Base-by-base conservation (phyloP, 2,329 filamentous ascomycete species). In the Talaromyces pinophilus region DNA sequence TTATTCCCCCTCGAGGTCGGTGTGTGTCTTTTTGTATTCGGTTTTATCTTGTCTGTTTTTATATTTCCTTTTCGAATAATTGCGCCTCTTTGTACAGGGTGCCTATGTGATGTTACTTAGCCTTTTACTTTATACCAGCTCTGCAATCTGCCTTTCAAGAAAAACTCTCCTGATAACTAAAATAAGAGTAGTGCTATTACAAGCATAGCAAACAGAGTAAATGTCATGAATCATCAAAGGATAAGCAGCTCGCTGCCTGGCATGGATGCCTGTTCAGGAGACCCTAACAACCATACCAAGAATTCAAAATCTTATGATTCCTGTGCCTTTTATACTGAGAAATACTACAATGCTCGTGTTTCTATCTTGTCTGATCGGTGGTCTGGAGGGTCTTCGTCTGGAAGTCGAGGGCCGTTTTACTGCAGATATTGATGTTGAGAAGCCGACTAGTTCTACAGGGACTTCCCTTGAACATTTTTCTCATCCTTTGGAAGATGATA, bases 1-100 rank as follows among this genome's bases (percentile, higher is more conserved):
- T 69, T 69, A 68, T 67, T 62, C 44, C 44, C 33, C 19, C n/a
- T 55, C 48, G 13, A 19, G 42, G 22, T 62, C 13, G 59, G 52
- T 57, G 22, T 50, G 30, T 17, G 25, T 28, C 22, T 28, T 19
- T 35, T 59, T 33, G 62, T 19, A 19, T 59, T 59, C 22, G 22
- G 35, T 15, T 33, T 46, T 28, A 55, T 44, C 6, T 22, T 62
- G 48, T 57, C 46, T 62, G 22, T 62, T 66, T 48, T 35, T 59
- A 35, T 61, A 35, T 33, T 64, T 60, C 48, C 44, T 50, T 59
- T 64, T 63, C 54, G 28, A 46, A 35, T 35, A 57, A 59, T 63
- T 48, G 44, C 57, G 33, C 22, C 42, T 55, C 6, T 66, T 19
- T 63, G 50, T 59, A 54, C 35, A 63, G 40, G 46, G 52, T 57